Percentiles rank a stretch among this genome's conserved stretches.
These are phyloP conservation scores for Trametopsis cervina DNA, from an alignment of 768 basidiomycete species.

Conservation along the genomic window DNA sequence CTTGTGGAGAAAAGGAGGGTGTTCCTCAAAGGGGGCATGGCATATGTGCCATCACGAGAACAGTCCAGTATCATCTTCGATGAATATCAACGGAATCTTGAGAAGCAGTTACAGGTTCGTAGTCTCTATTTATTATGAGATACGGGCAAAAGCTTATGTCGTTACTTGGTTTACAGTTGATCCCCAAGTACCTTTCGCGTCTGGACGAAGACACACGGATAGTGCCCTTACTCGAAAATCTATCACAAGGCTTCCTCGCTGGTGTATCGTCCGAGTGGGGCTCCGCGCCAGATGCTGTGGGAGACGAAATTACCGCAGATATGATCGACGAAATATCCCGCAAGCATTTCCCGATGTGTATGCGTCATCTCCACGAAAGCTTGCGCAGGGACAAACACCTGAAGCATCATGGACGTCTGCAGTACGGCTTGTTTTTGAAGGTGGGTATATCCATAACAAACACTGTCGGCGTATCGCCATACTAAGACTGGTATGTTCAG, in stretches of 20 bases:
- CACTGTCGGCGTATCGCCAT: neutral
- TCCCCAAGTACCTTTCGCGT: slow-evolving; percentile 80
- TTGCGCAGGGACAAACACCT: slow-evolving; percentile 76
- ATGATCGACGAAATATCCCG: slow-evolving; percentile 85
- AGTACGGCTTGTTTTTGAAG: slow-evolving; percentile 95
- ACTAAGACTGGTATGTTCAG: slow-evolving; percentile 34
- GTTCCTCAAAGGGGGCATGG: slow-evolving; percentile 71
- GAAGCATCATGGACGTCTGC: slow-evolving; percentile 86
- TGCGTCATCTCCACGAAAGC: slow-evolving; percentile 83
- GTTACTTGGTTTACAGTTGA: slow-evolving; percentile 44
- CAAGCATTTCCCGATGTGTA: slow-evolving; percentile 93
- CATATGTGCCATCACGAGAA: slow-evolving; percentile 77
- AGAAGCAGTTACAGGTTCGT: slow-evolving; percentile 69
- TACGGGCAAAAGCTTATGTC: neutral
- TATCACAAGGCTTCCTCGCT: slow-evolving; percentile 90
- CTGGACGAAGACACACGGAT: slow-evolving; percentile 93
- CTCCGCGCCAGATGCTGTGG: slow-evolving; percentile 41
- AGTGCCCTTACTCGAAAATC: slow-evolving; percentile 80
- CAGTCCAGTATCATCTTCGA: slow-evolving; percentile 83
- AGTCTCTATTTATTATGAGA: neutral
- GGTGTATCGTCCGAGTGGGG: slow-evolving; percentile 85
- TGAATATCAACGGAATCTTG: slow-evolving; percentile 72
- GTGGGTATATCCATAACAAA: slow-evolving; percentile 36
- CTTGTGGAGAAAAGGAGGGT: slow-evolving; percentile 79
- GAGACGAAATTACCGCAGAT: slow-evolving; percentile 78